Evolutionary conservation across 306 rosid species (phyloP).

Genomic region (Rubus idaeus): DNA sequence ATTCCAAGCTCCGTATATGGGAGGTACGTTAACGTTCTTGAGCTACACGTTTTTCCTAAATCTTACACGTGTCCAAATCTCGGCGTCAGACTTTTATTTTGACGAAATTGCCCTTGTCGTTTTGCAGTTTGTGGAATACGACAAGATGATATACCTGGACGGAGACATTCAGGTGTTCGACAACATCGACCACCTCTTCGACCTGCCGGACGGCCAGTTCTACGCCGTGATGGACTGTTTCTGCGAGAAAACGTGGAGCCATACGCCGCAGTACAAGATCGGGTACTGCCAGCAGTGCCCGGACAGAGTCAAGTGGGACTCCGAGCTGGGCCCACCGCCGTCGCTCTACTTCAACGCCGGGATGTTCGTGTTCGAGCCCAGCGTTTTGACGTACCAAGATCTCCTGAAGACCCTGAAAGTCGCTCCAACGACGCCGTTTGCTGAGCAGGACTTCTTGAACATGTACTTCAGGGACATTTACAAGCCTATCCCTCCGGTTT

Average conservation of each 20-base stretch:
- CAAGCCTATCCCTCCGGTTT: slow-evolving; percentile 49
- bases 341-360: slow-evolving; percentile 84
- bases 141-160: slow-evolving; percentile 72
- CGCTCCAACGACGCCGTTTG: slow-evolving; percentile 66
- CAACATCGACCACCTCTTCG: slow-evolving; percentile 68
- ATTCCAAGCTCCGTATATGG: slow-evolving; percentile 73
- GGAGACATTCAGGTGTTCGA: slow-evolving; percentile 74
- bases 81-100: too few relatives aligned
- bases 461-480: slow-evolving; percentile 55
- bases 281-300: slow-evolving; percentile 85
- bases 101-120: neutral
- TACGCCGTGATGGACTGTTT: slow-evolving; percentile 86
- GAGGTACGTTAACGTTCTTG: slow-evolving; percentile 44
- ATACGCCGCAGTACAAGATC: slow-evolving; percentile 55
- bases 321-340: slow-evolving; percentile 49
- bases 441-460: slow-evolving; percentile 80
- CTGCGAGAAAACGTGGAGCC: slow-evolving; percentile 81
- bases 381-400: slow-evolving; percentile 36
- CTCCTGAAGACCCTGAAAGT: slow-evolving; percentile 41
- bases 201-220: slow-evolving; percentile 47
- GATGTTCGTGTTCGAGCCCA: slow-evolving; percentile 73
- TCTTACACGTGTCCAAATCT: neutral
- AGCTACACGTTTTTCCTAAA: neutral
- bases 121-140: slow-evolving; percentile 68
- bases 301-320: slow-evolving; percentile 55